phyloP scores from a whole-genome alignment of 1,139 yeast genomes.

The Lodderomyces oxycetoniae region DNA sequence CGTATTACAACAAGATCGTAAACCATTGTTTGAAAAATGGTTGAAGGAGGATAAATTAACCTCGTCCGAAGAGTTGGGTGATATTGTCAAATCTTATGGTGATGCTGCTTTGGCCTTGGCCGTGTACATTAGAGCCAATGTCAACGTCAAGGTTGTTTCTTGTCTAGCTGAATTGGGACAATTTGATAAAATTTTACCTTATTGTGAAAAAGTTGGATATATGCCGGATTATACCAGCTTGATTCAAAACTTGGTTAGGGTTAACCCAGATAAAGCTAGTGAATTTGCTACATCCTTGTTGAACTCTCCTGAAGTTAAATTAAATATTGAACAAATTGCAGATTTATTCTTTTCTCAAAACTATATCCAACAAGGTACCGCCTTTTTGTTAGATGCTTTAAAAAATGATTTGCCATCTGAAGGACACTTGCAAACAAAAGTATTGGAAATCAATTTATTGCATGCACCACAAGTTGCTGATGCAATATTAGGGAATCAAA shows the following conservation, averaged over 20 bases:
- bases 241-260: conserved; percentile 85
- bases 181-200: conserved; percentile 92
- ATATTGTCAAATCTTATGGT: conserved; percentile 76
- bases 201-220: conserved; percentile 83
- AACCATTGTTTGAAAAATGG: conserved; percentile 94
- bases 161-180: conserved; percentile 94
- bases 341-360: conserved; percentile 95
- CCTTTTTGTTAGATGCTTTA: conserved; percentile 93
- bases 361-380: conserved; percentile 96
- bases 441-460: conserved; percentile 84
- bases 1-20: conserved; percentile 91
- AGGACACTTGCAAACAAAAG: conserved; percentile 92
- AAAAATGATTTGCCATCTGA: conserved; percentile 93
- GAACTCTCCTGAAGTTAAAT: conserved; percentile 49
- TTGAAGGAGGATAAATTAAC: conserved; percentile 91
- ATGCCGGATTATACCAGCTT: conserved; percentile 87
- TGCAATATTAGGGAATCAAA: conserved; percentile 92
- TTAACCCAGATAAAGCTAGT: conserved; percentile 96
- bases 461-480: conserved; percentile 99
- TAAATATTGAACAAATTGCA: conserved; percentile 82
- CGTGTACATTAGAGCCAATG: conserved; percentile 80
- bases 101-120: conserved; percentile 86
- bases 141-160: conserved; percentile 86
- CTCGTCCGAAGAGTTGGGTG: conserved; percentile 95
- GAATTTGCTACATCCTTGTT: conserved; percentile 91